Conservation (phyloP, 202 grass and related monocot genomes). For the Zoysia matrella region DNA sequence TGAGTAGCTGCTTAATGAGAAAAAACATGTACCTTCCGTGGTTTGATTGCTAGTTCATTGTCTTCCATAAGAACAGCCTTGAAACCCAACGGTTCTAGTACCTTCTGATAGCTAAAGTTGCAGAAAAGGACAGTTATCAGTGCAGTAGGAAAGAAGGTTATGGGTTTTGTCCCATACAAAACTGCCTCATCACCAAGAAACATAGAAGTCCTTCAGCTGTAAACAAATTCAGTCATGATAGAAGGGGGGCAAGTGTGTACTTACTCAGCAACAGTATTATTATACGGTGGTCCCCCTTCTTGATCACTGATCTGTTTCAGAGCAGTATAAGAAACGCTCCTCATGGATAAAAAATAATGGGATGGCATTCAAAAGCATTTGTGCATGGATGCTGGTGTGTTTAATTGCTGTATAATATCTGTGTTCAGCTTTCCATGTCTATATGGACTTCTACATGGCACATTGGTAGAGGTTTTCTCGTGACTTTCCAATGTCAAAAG, state of each 20-base stretch:
- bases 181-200: conserved; percentile 10
- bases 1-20: background rate
- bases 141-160: background rate
- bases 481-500: conserved; percentile 14
- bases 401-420: conserved; percentile 24
- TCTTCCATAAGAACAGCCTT: conserved; percentile 72
- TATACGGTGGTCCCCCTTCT: conserved; percentile 82
- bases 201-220: conserved; percentile 11
- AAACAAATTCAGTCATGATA: conserved; percentile 5
- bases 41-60: conserved; percentile 71
- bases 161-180: conserved; percentile 30
- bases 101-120: conserved; percentile 71
- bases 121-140: conserved; percentile 22
- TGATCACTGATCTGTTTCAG: conserved; percentile 72
- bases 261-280: conserved; percentile 79
- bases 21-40: conserved; percentile 59
- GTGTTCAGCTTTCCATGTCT: conserved; percentile 8
- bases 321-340: conserved; percentile 33
- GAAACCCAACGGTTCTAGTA: conserved; percentile 76
- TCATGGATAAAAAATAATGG: conserved; percentile 34
- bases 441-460: too few relatives aligned
- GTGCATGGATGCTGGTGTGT: background rate
- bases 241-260: conserved; percentile 33
- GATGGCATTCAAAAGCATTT: conserved; percentile 18
- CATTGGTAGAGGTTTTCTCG: conserved; percentile 17